These are phyloP conservation scores for Zygotorulaspora chibaensis DNA, from an alignment of 805 yeast species.

Conservation along the genomic window DNA sequence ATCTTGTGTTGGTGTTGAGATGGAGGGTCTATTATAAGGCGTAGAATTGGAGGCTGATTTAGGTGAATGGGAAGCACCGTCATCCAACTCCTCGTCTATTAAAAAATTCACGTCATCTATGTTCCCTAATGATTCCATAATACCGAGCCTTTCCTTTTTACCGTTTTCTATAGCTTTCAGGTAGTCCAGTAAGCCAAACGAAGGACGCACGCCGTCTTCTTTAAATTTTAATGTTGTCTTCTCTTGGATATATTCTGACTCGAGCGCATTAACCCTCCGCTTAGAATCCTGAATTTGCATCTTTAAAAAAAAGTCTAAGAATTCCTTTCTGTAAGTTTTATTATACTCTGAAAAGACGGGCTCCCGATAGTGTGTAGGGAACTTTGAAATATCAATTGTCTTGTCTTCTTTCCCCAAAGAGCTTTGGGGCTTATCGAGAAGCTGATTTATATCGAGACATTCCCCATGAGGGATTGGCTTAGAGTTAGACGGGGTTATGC, in stretches of 20 bases:
- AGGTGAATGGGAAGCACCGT: too few relatives aligned
- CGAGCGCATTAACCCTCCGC: conserved; percentile 24
- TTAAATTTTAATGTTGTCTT: conserved; percentile 13
- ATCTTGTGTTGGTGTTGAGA: not conserved
- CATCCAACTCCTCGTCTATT: not conserved
- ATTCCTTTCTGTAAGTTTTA: conserved; percentile 24
- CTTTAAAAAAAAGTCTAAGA: conserved; percentile 24
- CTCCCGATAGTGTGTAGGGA: conserved; percentile 23
- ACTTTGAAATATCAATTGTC: conserved; percentile 20
- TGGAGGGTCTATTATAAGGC: too few relatives aligned
- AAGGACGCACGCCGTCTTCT: conserved; percentile 6
- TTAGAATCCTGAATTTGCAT: conserved; percentile 31
- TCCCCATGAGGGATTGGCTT: conserved; percentile 73
- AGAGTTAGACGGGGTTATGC: conserved; percentile 86
- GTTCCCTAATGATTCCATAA: conserved; percentile 18
- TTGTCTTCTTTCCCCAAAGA: conserved; percentile 17
- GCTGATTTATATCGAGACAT: conserved; percentile 53
- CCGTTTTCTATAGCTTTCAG: conserved; percentile 20
- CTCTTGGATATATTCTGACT: conserved; percentile 22
- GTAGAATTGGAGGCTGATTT: too few relatives aligned
- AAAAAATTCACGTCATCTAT: conserved; percentile 1
- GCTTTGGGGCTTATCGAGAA: conserved; percentile 42
- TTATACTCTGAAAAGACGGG: conserved; percentile 34
- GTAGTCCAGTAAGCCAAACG: conserved; percentile 26
- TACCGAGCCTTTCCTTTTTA: conserved; percentile 19